These are phyloP conservation scores for Claviceps spartinae DNA, from an alignment of 2,329 filamentous ascomycete species.

Conservation along the genomic window DNA sequence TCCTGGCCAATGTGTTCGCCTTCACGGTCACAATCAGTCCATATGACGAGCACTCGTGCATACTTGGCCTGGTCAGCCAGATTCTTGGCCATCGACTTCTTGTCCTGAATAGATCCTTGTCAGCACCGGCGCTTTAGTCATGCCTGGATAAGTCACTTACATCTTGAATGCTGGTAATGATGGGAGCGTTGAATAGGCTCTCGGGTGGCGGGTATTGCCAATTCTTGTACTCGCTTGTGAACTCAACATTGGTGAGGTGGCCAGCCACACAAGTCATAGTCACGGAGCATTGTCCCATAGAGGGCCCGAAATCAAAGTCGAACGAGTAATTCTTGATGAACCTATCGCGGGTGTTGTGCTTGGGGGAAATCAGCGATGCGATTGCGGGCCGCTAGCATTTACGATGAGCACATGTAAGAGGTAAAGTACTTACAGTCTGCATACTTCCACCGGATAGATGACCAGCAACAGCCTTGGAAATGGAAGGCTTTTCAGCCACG, in stretches of 20 bases:
- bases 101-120: constrained; percentile 40
- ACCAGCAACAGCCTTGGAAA: constrained; percentile 83
- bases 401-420: neutral
- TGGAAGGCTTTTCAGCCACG: constrained; percentile 65
- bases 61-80: constrained; percentile 65
- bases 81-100: constrained; percentile 69
- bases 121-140: neutral
- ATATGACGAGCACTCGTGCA: constrained; percentile 73
- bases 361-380: constrained; percentile 10
- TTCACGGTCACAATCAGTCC: constrained; percentile 97
- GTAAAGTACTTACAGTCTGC: constrained; percentile 44
- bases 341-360: constrained; percentile 57
- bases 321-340: constrained; percentile 95
- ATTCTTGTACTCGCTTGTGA: constrained; percentile 56
- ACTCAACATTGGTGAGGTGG: constrained; percentile 73
- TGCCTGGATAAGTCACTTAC: constrained; percentile 26
- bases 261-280: constrained; percentile 91
- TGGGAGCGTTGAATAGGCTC: constrained; percentile 67
- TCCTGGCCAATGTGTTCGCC: constrained; percentile 93
- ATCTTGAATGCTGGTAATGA: constrained; percentile 52
- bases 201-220: constrained; percentile 75
- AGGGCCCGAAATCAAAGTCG: constrained; percentile 67
- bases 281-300: constrained; percentile 71
- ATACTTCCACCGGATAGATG: constrained; percentile 71
- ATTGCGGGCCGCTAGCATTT: neutral